Evolutionary conservation across 2,329 filamentous ascomycete genomes (phyloP), one percentile per base, ranked within the genome.

Genomic region (Thielaviopsis musarum): DNA sequence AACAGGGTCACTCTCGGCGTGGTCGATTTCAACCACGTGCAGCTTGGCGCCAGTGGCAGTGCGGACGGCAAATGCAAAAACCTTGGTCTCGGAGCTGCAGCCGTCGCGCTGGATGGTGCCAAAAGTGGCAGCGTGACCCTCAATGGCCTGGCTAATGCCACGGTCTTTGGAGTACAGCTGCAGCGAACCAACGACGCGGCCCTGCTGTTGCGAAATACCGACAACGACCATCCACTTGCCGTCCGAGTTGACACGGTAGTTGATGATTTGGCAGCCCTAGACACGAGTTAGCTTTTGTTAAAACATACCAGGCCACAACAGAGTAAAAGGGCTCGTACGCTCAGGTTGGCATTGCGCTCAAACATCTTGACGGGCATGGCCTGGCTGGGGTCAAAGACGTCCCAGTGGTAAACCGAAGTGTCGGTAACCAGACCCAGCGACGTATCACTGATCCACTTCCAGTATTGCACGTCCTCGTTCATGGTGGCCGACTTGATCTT

Each of bases 211-310:
- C 61, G 91, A 91, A 67, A 98, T 98, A 67, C 93, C 93, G 61
- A 98, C 90, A 60, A 96, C 85, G 30, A 94, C 91, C 84, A 95
- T 95, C 93, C 93, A 98, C 74, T 95, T 95, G 70, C 90, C 89
- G 65, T 98, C 91, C 64, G 85, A 83, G 72, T 91, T 96, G 66
- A 94, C 88, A 66, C 91, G 89, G 75, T 98, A 98, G 77, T 97
- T 98, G 81, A 98, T 98, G 73, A 98, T 98, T 82, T 98, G 93
- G 74, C 89, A 94, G 65, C 86, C 87, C 88, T 94, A 67, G 13
- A n/a, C 30, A 34, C 54, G 17, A 38, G 41, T 59, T 2, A 30
- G 21, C 17, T 9, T 28, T 34, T 49, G 24, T 53, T 2, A 5
- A 34, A 26, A 26, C 24, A 26, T 26, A 26, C 24, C 24, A 53